Evolutionary conservation across 805 yeast species (phyloP).

Genomic region (Suhomyces faveliae): DNA sequence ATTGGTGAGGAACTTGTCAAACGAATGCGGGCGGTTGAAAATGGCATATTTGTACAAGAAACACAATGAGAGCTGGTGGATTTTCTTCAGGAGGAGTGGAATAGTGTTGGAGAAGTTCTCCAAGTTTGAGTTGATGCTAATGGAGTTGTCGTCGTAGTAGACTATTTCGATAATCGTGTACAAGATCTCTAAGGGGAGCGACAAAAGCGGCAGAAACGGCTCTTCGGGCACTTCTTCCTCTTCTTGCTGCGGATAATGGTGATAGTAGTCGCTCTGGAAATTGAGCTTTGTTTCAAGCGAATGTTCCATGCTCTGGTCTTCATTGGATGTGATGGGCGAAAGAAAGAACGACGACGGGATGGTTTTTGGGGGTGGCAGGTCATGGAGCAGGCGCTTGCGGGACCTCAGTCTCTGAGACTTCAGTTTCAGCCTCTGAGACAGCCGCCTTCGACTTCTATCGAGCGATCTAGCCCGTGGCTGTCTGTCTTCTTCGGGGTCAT

Average conservation of each 20-base stretch:
- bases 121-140: constrained; percentile 50
- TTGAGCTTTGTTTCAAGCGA: background rate
- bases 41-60: constrained; percentile 64
- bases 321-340: constrained; percentile 12
- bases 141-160: constrained; percentile 51
- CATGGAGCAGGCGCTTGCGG: constrained; percentile 4
- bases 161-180: constrained; percentile 56
- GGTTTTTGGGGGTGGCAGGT: constrained; percentile 2
- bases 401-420: too few relatives aligned
- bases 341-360: constrained; percentile 9
- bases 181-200: constrained; percentile 56
- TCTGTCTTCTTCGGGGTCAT: background rate
- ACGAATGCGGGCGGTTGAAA: constrained; percentile 78
- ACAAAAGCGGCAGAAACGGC: constrained; percentile 15
- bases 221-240: background rate
- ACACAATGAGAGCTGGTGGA: constrained; percentile 56
- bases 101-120: constrained; percentile 52
- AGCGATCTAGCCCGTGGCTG: background rate
- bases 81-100: constrained; percentile 54
- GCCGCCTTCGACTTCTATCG: background rate
- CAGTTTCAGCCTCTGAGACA: too few relatives aligned
- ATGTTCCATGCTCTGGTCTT: background rate
- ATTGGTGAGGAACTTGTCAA: constrained; percentile 65
- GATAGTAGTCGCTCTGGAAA: background rate
- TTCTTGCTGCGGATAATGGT: too few relatives aligned